Base-by-base conservation (phyloP, 176 grass and related monocot genomes). In the Ananas comosus region DNA sequence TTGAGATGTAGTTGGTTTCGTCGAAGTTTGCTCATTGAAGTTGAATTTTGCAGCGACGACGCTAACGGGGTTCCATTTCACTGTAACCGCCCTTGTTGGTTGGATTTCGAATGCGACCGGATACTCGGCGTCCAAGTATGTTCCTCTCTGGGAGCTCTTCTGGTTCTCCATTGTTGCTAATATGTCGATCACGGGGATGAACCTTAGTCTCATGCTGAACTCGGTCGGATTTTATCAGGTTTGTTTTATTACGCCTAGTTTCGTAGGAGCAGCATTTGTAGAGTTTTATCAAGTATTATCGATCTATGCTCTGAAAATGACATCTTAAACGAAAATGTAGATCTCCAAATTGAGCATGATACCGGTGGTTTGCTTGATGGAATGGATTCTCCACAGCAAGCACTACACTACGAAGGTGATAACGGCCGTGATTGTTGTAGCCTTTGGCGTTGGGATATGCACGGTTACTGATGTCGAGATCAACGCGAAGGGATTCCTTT, bases 261-360 rank as follows among this genome's bases (percentile, higher is more conserved):
- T 42, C 33, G 33, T 42, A 42, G 33, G 4, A 42, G 0, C 33
- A 7, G 5, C 4, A 42, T 42, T 42, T 42, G 4, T 7, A 42
- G 33, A 42, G 33, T 42, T 61, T 61, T 17, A 61, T 61, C 21
- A 61, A 59, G n/a, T 18, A 18, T 61, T 18, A 19, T 18, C 16
- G 17, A 61, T 61, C 56, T 61, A 2, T 61, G 56, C 13, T 14
- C n/a, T 21, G 21, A 61, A 42, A 42, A 42, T 7, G 4, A 42
- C 33, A 7, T 42, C 4, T 21, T 16, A 3, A 19, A 18, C 2
- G 21, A 66, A 75, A 59, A 49, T 70, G 77, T 48, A 91, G 92
- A 96, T 96, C 71, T 86, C 92, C 63, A 96, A 96, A 68, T 28
- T 96, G 78, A 96, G 92, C 78, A 96, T 96, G 83, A 92, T 96